These are phyloP conservation scores for Cytospora paraplurivora DNA, from an alignment of 2,329 filamentous ascomycete genomes.

Conservation along the genomic window DNA sequence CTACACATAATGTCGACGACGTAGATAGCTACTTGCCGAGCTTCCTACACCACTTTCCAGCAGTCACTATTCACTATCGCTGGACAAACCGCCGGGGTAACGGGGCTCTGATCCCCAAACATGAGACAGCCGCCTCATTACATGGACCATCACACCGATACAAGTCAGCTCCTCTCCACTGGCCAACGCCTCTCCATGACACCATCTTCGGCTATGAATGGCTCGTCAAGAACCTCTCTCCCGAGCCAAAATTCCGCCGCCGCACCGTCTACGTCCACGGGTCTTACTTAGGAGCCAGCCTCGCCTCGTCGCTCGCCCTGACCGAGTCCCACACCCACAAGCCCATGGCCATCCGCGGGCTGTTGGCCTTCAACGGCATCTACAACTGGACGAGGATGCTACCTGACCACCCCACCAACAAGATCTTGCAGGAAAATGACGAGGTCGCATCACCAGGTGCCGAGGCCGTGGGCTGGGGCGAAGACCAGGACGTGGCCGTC, in stretches of 20 bases:
- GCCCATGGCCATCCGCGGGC: slow-evolving; percentile 52
- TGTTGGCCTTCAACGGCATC: slow-evolving; percentile 61
- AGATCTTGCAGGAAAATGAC: slow-evolving; percentile 30
- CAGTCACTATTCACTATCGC: slow-evolving; percentile 61
- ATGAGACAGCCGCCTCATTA: not conserved
- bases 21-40: slow-evolving; percentile 39
- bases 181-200: slow-evolving; percentile 63
- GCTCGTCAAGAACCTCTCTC: slow-evolving; percentile 49
- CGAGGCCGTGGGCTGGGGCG: slow-evolving; percentile 37
- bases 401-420: slow-evolving; percentile 53
- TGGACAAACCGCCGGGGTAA: slow-evolving; percentile 44
- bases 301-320: slow-evolving; percentile 59
- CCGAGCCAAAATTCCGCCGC: slow-evolving; percentile 34
- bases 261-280: slow-evolving; percentile 56
- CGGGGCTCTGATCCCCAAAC: not conserved
- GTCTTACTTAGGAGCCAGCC: slow-evolving; percentile 58
- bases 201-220: slow-evolving; percentile 55
- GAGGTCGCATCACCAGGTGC: slow-evolving; percentile 23
- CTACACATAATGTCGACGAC: slow-evolving; percentile 36
- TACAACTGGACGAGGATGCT: slow-evolving; percentile 67
- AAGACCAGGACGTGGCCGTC: slow-evolving; percentile 42
- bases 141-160: slow-evolving; percentile 1
- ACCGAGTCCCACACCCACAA: slow-evolving; percentile 53
- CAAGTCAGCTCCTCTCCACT: slow-evolving; percentile 39
- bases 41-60: slow-evolving; percentile 47